Conservation (phyloP, 495 filamentous ascomycete genomes). For the Penicillium ucsense region DNA sequence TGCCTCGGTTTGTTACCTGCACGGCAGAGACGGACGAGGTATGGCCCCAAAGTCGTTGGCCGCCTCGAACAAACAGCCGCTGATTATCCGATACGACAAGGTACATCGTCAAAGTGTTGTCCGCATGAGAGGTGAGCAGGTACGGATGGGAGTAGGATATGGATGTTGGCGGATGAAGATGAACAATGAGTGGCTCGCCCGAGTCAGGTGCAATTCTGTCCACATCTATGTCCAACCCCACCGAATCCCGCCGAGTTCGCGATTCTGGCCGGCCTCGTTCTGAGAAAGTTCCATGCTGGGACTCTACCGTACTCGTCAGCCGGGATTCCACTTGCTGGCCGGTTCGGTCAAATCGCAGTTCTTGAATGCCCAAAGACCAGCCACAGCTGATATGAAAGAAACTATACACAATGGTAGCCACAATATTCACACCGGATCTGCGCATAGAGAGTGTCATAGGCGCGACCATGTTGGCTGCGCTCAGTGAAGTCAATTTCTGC, state of each 20-base stretch:
- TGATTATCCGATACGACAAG: slow-evolving; percentile 66
- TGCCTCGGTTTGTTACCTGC: slow-evolving; percentile 77
- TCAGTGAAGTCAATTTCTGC: slow-evolving; percentile 65
- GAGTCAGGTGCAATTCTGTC: not conserved
- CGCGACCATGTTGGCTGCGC: slow-evolving; percentile 69
- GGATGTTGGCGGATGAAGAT: slow-evolving; percentile 50
- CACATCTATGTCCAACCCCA: not conserved
- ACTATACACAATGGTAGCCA: slow-evolving; percentile 77
- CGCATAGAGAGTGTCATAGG: slow-evolving; percentile 75
- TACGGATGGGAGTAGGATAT: slow-evolving; percentile 89
- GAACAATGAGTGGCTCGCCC: slow-evolving; percentile 24
- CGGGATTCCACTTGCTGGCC: slow-evolving; percentile 48
- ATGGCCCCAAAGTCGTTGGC: slow-evolving; percentile 82
- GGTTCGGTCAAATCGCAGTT: slow-evolving; percentile 52
- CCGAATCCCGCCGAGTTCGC: slow-evolving; percentile 18
- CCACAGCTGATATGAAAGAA: slow-evolving; percentile 46
- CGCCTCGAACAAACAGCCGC: slow-evolving; percentile 58
- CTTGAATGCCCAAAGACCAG: slow-evolving; percentile 88
- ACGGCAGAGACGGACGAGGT: slow-evolving; percentile 83
- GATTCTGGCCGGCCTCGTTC: slow-evolving; percentile 30
- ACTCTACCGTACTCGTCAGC: slow-evolving; percentile 40
- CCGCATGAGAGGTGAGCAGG: slow-evolving; percentile 74
- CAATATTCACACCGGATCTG: slow-evolving; percentile 45
- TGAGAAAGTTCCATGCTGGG: slow-evolving; percentile 27
- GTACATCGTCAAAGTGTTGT: slow-evolving; percentile 87